phyloP scores from a whole-genome alignment of 176 grass and related monocot genomes.

The Luzula sylvatica region DNA sequence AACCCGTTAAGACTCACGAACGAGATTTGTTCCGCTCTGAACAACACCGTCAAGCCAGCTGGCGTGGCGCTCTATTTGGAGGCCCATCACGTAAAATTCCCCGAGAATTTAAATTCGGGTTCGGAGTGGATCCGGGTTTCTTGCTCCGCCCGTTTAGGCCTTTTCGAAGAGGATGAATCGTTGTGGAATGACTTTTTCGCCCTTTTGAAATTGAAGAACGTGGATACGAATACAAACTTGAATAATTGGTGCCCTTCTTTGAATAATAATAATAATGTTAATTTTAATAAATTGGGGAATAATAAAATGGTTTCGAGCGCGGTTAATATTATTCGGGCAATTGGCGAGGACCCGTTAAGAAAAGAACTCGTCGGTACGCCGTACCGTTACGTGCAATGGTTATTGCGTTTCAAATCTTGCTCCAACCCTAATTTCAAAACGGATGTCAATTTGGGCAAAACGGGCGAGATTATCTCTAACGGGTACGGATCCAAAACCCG shows the following conservation, averaged over 20 bases:
- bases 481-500: slow-evolving; percentile 29
- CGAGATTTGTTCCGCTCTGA: slow-evolving; percentile 64
- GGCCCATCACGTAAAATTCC: slow-evolving; percentile 74
- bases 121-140: slow-evolving; percentile 44
- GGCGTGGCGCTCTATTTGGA: slow-evolving; percentile 82
- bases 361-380: slow-evolving; percentile 68
- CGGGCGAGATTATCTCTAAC: slow-evolving; percentile 11
- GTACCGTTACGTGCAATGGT: slow-evolving; percentile 72
- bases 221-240: slow-evolving; percentile 34
- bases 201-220: slow-evolving; percentile 59
- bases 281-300: slow-evolving; percentile 1
- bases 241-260: slow-evolving; percentile 64
- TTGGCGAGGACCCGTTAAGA: slow-evolving; percentile 79
- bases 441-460: neutral
- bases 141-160: slow-evolving; percentile 51
- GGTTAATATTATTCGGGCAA: slow-evolving; percentile 43
- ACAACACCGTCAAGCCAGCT: slow-evolving; percentile 63
- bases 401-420: slow-evolving; percentile 64
- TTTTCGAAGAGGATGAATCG: slow-evolving; percentile 56
- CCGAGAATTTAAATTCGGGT: slow-evolving; percentile 54
- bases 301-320: slow-evolving; percentile 64
- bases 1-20: slow-evolving; percentile 66
- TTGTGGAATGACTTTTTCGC: slow-evolving; percentile 71
- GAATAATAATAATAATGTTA: slow-evolving; percentile 24
- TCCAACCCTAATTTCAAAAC: slow-evolving; percentile 23